Base-by-base conservation (phyloP, 108 stramenopile genomes). In the Fistulifera pelliculosa region DNA sequence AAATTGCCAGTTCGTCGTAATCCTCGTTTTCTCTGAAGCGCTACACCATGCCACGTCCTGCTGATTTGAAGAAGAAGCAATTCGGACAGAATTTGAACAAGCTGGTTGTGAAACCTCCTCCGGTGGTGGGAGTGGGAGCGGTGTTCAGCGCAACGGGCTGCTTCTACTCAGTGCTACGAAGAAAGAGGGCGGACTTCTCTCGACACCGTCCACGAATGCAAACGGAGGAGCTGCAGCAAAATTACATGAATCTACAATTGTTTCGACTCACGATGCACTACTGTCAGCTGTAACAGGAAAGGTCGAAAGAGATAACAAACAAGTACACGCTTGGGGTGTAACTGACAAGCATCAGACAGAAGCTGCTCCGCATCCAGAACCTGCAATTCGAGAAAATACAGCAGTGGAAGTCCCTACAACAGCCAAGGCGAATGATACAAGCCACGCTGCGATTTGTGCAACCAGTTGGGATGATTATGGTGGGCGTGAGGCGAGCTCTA, bases 11-110 rank as follows among this genome's bases (percentile, higher is more conserved):
- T 35, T 8, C 8, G 8, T 8, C 31, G 31, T 35, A 6, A 3
- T 35, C 8, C 6, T 35, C 8, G n/a, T n/a, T 35, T 35, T 35
- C 6, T 35, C 3, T 3, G 31, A 35, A 35, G 31, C 31, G 8
- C 8, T 35, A 3, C 3, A 35, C 8, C 31, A 35, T 35, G 31
- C 31, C 31, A 6, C 31, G 31, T 6, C 3, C 31, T 35, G 31
- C 31, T 35, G 31, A 35, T 35, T 35, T 35, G 31, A 35, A 35
- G 44, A 79, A 79, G 68, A 87, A 90, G 61, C 85, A 90, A 59
- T 90, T 81, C 60, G 87, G 87, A 42, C 80, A 85, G 57, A 90
- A 90, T 80, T 77, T 90, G 38, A 83, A 85, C 65, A 85, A 90
- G 52, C 70, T 90, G 35, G 76, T 76, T 10, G 74, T 81, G 18